phyloP scores from a whole-genome alignment of 2,329 filamentous ascomycete species.

The Penicillium sp. region DNA sequence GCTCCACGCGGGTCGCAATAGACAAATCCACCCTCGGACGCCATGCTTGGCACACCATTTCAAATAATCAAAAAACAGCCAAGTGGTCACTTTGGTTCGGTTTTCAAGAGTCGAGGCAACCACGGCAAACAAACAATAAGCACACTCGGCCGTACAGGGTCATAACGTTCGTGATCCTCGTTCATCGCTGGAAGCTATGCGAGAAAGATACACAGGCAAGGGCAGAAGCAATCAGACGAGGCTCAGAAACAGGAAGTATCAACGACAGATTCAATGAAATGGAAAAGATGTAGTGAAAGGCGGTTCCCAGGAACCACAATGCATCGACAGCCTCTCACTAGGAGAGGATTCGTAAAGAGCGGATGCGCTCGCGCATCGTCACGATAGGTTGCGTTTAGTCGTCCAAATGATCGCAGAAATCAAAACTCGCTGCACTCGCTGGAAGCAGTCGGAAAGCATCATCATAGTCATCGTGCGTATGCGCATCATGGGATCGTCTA shows the following conservation, averaged over 20 bases:
- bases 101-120: slow-evolving; percentile 2
- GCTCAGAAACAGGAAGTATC: slow-evolving; percentile 24
- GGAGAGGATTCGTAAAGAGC: slow-evolving; percentile 6
- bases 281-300: slow-evolving; percentile 20
- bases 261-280: slow-evolving; percentile 23
- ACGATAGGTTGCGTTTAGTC: slow-evolving; percentile 27
- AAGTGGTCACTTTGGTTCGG: slow-evolving; percentile 6
- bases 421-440: slow-evolving; percentile 16
- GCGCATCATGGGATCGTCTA: slow-evolving; percentile 41
- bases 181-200: slow-evolving; percentile 37
- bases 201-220: slow-evolving; percentile 30
- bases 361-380: slow-evolving; percentile 21
- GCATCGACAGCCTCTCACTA: slow-evolving; percentile 12
- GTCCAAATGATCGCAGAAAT: slow-evolving; percentile 20
- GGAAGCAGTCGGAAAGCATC: slow-evolving; percentile 15
- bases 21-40: slow-evolving; percentile 12
- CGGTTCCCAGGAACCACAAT: slow-evolving; percentile 16
- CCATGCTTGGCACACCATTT: slow-evolving; percentile 14
- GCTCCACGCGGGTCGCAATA: slow-evolving; percentile 7
- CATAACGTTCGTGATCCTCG: slow-evolving; percentile 41
- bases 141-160: slow-evolving; percentile 35
- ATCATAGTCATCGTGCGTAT: slow-evolving; percentile 22
- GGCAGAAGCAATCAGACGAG: slow-evolving; percentile 22
- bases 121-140: slow-evolving; percentile 14
- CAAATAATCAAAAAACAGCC: slow-evolving; percentile 9